Base-by-base conservation (phyloP, 169 alveolate genomes). In the Condylostoma magnum region DNA sequence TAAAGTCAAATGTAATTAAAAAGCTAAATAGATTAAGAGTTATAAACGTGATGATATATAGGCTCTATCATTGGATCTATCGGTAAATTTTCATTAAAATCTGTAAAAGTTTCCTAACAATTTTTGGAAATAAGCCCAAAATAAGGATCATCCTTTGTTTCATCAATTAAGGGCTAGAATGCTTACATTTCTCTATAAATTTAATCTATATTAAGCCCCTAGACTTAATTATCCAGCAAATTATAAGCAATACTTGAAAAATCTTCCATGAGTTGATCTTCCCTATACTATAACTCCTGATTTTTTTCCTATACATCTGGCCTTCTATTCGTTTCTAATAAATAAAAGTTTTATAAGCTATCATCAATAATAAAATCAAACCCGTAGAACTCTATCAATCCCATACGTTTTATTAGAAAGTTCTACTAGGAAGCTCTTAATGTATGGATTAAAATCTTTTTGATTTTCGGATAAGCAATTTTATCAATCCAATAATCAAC, bases 41-140 rank as follows among this genome's bases (percentile, higher is more conserved):
- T 58, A 15, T 34, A 31, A 46, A 66, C 48, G 36, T 66, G 48
- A 66, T 15, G 18, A 43, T 46, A 30, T 31, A 66, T 25, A 2
- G 75, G 63, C 46, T 66, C 65, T 20, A 66, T 66, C 58, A 46
- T 66, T 8, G 75, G 75, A 27, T 66, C 75, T 15, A 66, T 31
- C 43, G 75, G 75, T 18, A 66, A 30, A 15, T 66, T 43, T 44
- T 30, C 18, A 47, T 47, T 47, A 8, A 66, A 12, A 0, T 66
- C 63, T 46, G 28, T 47, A 22, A 66, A 66, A n/a, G 22, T 2
- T 47, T 20, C 65, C 1, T 18, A 22, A 5, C 75, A 66, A 6
- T 41, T 48, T 43, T 66, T 34, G 28, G 15, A 12, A 6, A 66
- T 1, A 0, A 46, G 43, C 1, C 75, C 75, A 10, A 46, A 47